Evolutionary conservation across 371 early-diverging fungal genomes (phyloP), one percentile per base, ranked within the genome.

Genomic region (Circinella umbellata): DNA sequence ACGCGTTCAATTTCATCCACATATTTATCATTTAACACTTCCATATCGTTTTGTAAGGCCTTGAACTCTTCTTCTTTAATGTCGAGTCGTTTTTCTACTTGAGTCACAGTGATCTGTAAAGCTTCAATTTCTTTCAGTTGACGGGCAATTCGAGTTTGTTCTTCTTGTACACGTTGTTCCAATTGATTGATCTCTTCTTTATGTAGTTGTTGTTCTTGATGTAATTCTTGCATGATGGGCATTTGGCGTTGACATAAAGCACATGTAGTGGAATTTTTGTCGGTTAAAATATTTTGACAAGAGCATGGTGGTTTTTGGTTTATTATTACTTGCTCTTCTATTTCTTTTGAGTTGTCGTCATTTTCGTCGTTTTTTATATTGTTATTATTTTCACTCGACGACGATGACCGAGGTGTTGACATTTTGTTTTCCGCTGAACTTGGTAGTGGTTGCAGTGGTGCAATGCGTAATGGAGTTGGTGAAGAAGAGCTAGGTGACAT

Each of bases 1-100:
- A 94, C 90, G 70, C 92, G 90, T 70, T 96, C 95, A 60, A 96
- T 94, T 75, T 94, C 94, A 66, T 94, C 94, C 15, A 93, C 88
- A 53, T 89, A 91, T 70, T 91, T 91, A 46, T 88, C 87, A 69
- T 91, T 91, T 37, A 91, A 61, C 55, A 85, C 51, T 34, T 85
- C 77, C 77, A 91, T 82, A 68, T 89, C 90, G 34, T 69, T 80
- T 65, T 87, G 83, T n/a, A 88, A 71, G 14, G 80, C 79, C 49
- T 68, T 59, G 13, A 87, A 83, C 27, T 85, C 80, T 39, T 79
- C 75, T 1, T 85, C 79, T 68, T 87, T 88, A 10, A 71, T 63
- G 17, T 82, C 79, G 38, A 90, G 69, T 18, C 77, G 76, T 14
- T 74, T 57, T 63, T 83, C 83, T 0, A 89, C 80, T 39, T 84